A percentile compares a stretch with the other conserved stretches of the same genome.
Evolutionary conservation across 2,329 filamentous ascomycete genomes (phyloP).

Genomic region (Aspergillus novofumigatus): DNA sequence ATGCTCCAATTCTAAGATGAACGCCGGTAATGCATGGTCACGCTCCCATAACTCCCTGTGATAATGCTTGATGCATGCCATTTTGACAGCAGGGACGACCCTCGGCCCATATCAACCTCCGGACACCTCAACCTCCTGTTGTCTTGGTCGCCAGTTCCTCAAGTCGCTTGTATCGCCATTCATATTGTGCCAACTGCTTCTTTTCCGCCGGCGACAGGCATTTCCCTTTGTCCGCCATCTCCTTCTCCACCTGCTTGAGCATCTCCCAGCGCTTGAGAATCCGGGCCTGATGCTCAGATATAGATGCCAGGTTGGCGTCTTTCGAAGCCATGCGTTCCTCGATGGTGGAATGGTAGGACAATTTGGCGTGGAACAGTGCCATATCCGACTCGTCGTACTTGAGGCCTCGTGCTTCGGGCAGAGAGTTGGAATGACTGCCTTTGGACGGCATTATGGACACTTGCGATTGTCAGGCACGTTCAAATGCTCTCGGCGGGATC

Average conservation of each 20-base stretch:
- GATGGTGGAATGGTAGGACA: slow-evolving; percentile 33
- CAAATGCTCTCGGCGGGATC: not conserved
- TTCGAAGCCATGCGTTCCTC: slow-evolving; percentile 29
- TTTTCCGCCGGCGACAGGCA: slow-evolving; percentile 27
- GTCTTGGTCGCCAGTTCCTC: slow-evolving; percentile 29
- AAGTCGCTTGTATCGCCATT: slow-evolving; percentile 32
- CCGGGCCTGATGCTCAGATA: slow-evolving; percentile 30
- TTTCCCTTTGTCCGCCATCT: slow-evolving; percentile 29
- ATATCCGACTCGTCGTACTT: slow-evolving; percentile 37
- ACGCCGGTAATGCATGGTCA: slow-evolving; percentile 22
- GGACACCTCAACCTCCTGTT: slow-evolving; percentile 9
- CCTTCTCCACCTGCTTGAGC: slow-evolving; percentile 31
- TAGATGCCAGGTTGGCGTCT: slow-evolving; percentile 30
- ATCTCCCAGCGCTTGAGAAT: slow-evolving; percentile 36
- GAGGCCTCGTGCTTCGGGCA: slow-evolving; percentile 32
- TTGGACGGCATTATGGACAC: slow-evolving; percentile 21
- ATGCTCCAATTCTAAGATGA: slow-evolving; percentile 12
- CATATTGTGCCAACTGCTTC: slow-evolving; percentile 31
- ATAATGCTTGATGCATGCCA: not conserved
- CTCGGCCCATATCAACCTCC: not conserved
- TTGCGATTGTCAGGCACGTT: not conserved
- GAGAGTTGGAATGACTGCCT: slow-evolving; percentile 12
- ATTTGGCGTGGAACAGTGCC: slow-evolving; percentile 34
- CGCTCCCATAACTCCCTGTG: slow-evolving; percentile 2
- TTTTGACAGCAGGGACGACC: not conserved